Base-by-base conservation (phyloP, 1,139 yeast species). In the Saccharomyces hybrid region DNA sequence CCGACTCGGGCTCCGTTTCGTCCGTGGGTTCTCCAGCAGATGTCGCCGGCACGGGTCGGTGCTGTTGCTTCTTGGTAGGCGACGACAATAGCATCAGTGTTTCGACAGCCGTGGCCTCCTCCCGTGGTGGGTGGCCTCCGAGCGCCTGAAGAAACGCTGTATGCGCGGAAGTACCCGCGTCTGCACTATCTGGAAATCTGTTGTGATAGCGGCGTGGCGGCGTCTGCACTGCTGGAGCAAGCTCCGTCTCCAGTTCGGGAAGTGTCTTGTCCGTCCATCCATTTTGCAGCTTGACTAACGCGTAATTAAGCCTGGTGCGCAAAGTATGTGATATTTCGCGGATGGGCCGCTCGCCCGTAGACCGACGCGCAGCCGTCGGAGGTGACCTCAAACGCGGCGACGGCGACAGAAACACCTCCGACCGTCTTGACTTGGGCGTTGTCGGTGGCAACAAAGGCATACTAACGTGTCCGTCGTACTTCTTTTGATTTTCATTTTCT, bases 21-120 rank as follows among this genome's bases (percentile, higher is more conserved):
- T 32, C 38, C 16, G 38, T n/a, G 16, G 16, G 38, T 7, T 14
- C 38, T 14, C 38, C 38, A 32, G 38, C 38, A 16, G 38, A 32
- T 11, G 14, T 8, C 7, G 48, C n/a, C 25, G 23, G n/a, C 11
- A 23, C 44, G 16, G 52, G 27, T 46, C 48, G 49, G 53, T 34
- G 53, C 56, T 34, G 32, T 53, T 47, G 59, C 4, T 64, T 51
- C 42, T 64, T 65, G 51, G 70, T 69, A 4, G 80, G 79, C 13
- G 79, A 73, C 3, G 79, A 70, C 42, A 76, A 62, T 11, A 77
- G 75, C 77, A 76, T 76, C 28, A 76, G 59, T 4, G 77, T 73
- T 56, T 75, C 78, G 7, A 76, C 71, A 2, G 57, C 8, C 59
- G 54, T 46, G 51, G 59, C 52, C 16, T 54, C 55, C 38, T 53